phyloP scores from a whole-genome alignment of 768 basidiomycete species.

The Lactarius hengduanensis region DNA sequence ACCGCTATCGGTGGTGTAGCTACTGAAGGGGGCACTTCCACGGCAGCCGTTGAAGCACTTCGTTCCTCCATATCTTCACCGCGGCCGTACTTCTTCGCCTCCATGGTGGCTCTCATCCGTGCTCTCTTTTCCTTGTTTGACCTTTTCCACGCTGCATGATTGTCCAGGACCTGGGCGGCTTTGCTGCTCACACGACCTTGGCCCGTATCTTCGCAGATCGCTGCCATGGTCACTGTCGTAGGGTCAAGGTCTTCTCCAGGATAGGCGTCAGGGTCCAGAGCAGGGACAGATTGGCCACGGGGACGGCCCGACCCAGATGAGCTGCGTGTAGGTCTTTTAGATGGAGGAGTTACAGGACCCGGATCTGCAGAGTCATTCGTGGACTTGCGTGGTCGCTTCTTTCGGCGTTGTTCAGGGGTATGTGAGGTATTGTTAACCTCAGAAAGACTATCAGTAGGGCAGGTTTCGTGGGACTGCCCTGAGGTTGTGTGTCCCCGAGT shows the following conservation, averaged over 20 bases:
- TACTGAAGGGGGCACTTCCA: constrained; percentile 8
- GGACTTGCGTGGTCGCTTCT: constrained; percentile 22
- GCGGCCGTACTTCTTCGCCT: constrained; percentile 73
- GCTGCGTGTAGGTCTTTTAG: constrained; percentile 22
- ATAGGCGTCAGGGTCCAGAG: constrained; percentile 56
- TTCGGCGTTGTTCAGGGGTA: constrained; percentile 11
- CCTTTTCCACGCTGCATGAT: constrained; percentile 71
- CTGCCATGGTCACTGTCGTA: constrained; percentile 80
- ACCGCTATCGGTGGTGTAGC: constrained; percentile 2
- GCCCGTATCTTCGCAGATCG: constrained; percentile 73
- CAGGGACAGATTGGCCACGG: constrained; percentile 45
- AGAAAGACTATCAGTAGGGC: constrained; percentile 5
- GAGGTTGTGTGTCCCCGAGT: neutral
- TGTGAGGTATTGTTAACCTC: constrained; percentile 10
- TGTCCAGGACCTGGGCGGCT: constrained; percentile 65
- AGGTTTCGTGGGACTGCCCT: constrained; percentile 2
- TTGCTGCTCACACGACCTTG: constrained; percentile 78
- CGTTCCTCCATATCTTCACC: constrained; percentile 47
- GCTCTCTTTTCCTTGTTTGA: constrained; percentile 65
- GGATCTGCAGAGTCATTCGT: constrained; percentile 7
- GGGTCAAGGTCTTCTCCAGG: constrained; percentile 80
- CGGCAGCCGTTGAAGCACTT: constrained; percentile 21
- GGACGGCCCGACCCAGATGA: constrained; percentile 29
- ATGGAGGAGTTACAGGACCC: constrained; percentile 7
- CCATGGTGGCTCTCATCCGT: constrained; percentile 60